These are phyloP conservation scores for Symbiodinium pilosum DNA, from an alignment of 73 alveolate genomes.

Conservation along the genomic window DNA sequence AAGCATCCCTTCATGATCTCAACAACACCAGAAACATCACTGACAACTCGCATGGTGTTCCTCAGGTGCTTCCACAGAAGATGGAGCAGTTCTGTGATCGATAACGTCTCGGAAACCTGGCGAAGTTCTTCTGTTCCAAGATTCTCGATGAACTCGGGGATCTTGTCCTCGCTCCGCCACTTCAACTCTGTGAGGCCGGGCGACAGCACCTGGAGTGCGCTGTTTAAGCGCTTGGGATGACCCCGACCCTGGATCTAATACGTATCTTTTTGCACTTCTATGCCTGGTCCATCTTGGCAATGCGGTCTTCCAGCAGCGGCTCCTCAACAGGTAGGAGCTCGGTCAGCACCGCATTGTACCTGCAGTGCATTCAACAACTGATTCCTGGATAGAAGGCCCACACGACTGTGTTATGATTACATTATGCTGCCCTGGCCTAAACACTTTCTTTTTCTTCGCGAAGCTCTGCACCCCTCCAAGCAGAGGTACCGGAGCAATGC, in stretches of 20 bases:
- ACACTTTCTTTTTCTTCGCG: no score
- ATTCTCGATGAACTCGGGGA: constrained; percentile 92
- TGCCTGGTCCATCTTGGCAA: constrained; percentile 98
- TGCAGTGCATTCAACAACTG: constrained; percentile 34
- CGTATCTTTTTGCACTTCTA: no score
- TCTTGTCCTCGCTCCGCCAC: constrained; percentile 97
- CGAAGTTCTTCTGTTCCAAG: neutral
- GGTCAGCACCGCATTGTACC: constrained; percentile 99
- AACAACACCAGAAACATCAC: constrained; percentile 90
- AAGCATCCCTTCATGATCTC: constrained; percentile 92
- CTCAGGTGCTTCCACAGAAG: neutral
- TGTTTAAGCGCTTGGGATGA: neutral
- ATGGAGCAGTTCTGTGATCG: neutral
- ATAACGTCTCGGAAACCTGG: neutral
- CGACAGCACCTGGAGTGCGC: constrained; percentile 95
- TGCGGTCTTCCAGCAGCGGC: constrained; percentile 99
- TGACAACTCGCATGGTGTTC: constrained; percentile 68
- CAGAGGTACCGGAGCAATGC: no score
- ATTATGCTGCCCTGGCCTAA: no score
- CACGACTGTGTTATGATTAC: neutral
- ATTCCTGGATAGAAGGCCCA: neutral
- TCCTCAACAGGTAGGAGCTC: constrained; percentile 99
- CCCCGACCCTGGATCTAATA: neutral
- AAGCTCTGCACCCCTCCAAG: no score
- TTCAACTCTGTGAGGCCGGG: constrained; percentile 99